A percentile compares a stretch with the other conserved stretches of the same genome.
These are phyloP conservation scores for Kazachstania bromeliacearum DNA, from an alignment of 805 yeast genomes.

Conservation along the genomic window DNA sequence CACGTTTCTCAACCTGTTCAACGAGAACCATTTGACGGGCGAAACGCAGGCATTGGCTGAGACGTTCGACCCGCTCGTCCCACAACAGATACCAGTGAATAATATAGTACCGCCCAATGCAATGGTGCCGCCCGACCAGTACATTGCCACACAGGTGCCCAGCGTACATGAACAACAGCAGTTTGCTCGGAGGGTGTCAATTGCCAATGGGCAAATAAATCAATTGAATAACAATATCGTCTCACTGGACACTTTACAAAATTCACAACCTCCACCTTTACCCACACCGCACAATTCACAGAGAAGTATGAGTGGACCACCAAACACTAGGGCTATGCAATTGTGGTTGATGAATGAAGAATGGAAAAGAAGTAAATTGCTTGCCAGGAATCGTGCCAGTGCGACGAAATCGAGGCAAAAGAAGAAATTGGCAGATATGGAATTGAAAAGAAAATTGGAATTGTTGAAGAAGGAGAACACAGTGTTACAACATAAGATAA, in stretches of 20 bases:
- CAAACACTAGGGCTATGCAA: background rate
- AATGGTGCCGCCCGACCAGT: too few relatives aligned
- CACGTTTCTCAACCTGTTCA: too few relatives aligned
- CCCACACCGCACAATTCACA: conserved; percentile 1
- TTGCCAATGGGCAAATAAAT: conserved; percentile 77
- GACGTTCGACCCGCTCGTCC: too few relatives aligned
- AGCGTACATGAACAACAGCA: background rate
- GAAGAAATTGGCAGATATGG: conserved; percentile 52
- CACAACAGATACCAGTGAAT: too few relatives aligned
- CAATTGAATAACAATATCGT: conserved; percentile 42
- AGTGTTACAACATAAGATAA: conserved; percentile 27
- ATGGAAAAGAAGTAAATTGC: conserved; percentile 46
- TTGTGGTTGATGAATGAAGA: conserved; percentile 40
- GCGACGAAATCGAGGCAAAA: conserved; percentile 55
- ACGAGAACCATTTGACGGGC: too few relatives aligned
- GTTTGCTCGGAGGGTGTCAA: conserved; percentile 49
- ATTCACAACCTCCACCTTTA: conserved; percentile 22
- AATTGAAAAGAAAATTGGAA: conserved; percentile 46
- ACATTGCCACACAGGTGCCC: too few relatives aligned
- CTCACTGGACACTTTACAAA: conserved; percentile 30
- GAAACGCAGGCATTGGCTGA: too few relatives aligned
- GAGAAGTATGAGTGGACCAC: background rate
- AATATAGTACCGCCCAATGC: too few relatives aligned
- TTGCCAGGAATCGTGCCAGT: conserved; percentile 50
- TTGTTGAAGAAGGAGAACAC: conserved; percentile 36